Percentiles rank a stretch among this genome's conserved stretches.
These are phyloP conservation scores for Tetrapisispora pingtungensis DNA, from an alignment of 805 yeast genomes.

Conservation along the genomic window DNA sequence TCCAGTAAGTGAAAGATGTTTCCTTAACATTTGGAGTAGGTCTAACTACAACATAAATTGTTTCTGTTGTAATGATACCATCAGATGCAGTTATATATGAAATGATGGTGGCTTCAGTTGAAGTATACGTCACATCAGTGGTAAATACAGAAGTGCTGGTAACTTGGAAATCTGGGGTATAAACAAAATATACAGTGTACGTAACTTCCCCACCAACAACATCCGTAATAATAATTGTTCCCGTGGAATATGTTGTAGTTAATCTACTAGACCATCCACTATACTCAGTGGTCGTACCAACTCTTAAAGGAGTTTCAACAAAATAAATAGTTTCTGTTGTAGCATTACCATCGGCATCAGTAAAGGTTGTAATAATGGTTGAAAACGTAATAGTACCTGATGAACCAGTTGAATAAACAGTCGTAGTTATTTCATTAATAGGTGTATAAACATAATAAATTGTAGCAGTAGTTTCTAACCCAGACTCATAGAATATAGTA, in stretches of 20 bases:
- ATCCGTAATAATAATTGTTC: neutral
- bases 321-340: constrained; percentile 1
- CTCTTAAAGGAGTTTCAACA: neutral
- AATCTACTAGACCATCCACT: neutral
- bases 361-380: neutral
- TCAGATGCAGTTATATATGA: neutral
- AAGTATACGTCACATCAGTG: neutral
- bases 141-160: neutral
- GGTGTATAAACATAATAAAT: constrained; percentile 1
- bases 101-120: neutral
- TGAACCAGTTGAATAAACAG: neutral
- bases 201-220: neutral
- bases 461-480: neutral
- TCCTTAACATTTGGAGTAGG: neutral
- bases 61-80: neutral
- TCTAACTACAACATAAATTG: neutral
- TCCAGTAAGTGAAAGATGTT: neutral
- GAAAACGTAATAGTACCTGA: neutral
- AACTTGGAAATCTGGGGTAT: neutral
- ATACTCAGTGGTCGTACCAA: neutral
- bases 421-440: neutral
- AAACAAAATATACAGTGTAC: neutral
- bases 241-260: neutral
- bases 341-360: neutral
- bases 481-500: neutral